Evolutionary conservation across 1,284 basidiomycete genomes (phyloP).

Genomic region (Mixia osmundae): DNA sequence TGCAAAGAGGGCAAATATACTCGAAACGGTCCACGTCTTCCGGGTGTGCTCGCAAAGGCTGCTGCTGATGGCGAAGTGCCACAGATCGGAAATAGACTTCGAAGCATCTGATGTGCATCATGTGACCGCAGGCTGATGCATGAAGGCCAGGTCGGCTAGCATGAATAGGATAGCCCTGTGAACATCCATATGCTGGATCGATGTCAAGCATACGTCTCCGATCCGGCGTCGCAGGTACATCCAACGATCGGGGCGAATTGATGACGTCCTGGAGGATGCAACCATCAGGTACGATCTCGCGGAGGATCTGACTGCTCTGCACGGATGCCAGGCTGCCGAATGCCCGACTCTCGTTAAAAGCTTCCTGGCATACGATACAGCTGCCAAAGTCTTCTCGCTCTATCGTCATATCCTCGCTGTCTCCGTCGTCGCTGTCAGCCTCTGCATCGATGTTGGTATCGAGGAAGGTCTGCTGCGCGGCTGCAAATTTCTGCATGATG

Average conservation of each 20-base stretch:
- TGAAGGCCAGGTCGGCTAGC: slow-evolving; percentile 82
- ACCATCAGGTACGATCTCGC: slow-evolving; percentile 21
- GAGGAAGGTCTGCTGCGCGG: slow-evolving; percentile 57
- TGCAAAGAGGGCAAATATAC: slow-evolving; percentile 95
- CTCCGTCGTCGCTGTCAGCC: slow-evolving; percentile 41
- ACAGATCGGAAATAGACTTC: slow-evolving; percentile 70
- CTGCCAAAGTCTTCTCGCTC: slow-evolving; percentile 50
- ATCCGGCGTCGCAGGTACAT: too few relatives aligned
- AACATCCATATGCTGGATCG: too few relatives aligned
- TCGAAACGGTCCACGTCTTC: slow-evolving; percentile 80
- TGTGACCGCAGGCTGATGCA: slow-evolving; percentile 76
- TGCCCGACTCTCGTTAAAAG: slow-evolving; percentile 43
- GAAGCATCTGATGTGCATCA: slow-evolving; percentile 95
- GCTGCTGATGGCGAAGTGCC: slow-evolving; percentile 63
- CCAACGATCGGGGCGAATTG: slow-evolving; percentile 5
- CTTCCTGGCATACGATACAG: slow-evolving; percentile 96
- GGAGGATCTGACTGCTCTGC: slow-evolving; percentile 66
- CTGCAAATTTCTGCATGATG: slow-evolving; percentile 79
- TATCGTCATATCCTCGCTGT: slow-evolving; percentile 27
- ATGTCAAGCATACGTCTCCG: too few relatives aligned
- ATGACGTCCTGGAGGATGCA: slow-evolving; percentile 18
- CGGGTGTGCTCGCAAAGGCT: slow-evolving; percentile 81
- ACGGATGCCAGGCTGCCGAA: slow-evolving; percentile 79
- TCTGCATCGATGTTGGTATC: slow-evolving; percentile 21
- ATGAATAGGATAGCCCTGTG: too few relatives aligned